Percentiles rank a stretch among this genome's conserved stretches.
Evolutionary conservation across 257 asterid genomes (phyloP).

Genomic region (Salvia rosmarinus): DNA sequence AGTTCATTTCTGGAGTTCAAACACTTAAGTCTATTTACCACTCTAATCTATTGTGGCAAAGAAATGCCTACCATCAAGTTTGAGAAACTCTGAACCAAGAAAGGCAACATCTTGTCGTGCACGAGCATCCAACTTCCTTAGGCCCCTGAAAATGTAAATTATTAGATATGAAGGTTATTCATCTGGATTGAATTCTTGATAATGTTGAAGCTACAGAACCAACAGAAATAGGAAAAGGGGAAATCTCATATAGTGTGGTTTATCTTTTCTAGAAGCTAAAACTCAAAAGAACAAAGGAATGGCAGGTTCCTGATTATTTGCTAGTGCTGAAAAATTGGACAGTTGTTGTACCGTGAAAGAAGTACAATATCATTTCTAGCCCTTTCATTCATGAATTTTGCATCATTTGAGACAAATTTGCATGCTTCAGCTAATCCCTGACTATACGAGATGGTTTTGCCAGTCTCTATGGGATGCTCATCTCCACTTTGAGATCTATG

Average conservation of each 20-base stretch:
- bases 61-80: conserved; percentile 81
- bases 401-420: conserved; percentile 79
- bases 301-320: conserved; percentile 7
- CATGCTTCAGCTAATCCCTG: conserved; percentile 90
- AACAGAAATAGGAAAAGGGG: conserved; percentile 3
- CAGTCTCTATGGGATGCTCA: conserved; percentile 51
- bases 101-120: conserved; percentile 91
- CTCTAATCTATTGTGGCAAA: conserved; percentile 24
- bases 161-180: conserved; percentile 10
- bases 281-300: neutral
- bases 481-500: conserved; percentile 54
- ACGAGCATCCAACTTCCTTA: conserved; percentile 87
- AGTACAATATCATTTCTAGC: conserved; percentile 80
- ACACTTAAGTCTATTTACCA: neutral
- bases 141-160: conserved; percentile 48
- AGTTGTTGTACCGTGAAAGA: conserved; percentile 69
- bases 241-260: neutral
- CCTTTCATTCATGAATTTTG: conserved; percentile 83
- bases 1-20: conserved; percentile 10
- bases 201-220: conserved; percentile 2
- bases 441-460: conserved; percentile 46
- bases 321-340: conserved; percentile 19
- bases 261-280: neutral
- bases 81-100: conserved; percentile 87
- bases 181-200: conserved; percentile 1